These are phyloP conservation scores for Candida rishiriensis DNA, from an alignment of 805 yeast genomes.

Conservation along the genomic window DNA sequence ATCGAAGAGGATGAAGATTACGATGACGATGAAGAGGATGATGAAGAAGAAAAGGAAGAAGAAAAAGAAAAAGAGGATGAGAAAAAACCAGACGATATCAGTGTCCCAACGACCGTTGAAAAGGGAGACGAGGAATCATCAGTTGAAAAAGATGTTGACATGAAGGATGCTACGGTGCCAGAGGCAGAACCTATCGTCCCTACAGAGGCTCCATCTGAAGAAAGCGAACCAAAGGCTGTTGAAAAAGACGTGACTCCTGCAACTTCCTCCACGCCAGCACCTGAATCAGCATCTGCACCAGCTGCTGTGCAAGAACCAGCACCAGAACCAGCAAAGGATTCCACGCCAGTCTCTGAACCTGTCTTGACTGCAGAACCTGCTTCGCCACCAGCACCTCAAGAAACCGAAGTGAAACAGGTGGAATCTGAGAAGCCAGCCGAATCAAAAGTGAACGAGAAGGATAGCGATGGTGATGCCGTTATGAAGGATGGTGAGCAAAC, in stretches of 20 bases:
- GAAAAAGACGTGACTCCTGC: no score
- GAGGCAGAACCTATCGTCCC: not conserved
- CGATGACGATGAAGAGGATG: conserved; percentile 27
- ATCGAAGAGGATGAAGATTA: conserved; percentile 36
- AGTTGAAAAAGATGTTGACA: not conserved
- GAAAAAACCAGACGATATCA: conserved; percentile 1
- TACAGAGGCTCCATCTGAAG: not conserved
- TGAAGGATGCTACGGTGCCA: not conserved
- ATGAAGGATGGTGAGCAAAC: not conserved
- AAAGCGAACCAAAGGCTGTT: not conserved
- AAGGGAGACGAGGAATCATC: not conserved
- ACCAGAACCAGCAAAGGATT: no score
- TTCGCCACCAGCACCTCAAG: not conserved
- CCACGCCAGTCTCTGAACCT: no score
- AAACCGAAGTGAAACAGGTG: not conserved
- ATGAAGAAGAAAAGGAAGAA: conserved; percentile 7
- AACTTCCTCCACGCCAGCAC: no score
- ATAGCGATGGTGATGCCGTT: no score
- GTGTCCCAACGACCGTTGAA: not conserved
- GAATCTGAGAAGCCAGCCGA: no score
- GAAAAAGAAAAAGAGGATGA: conserved; percentile 4
- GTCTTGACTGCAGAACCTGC: no score
- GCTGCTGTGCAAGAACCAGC: no score
- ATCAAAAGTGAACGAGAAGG: no score
- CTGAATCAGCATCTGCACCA: no score